Conservation (phyloP, 2,329 filamentous ascomycete species). For the Calonectria montana region DNA sequence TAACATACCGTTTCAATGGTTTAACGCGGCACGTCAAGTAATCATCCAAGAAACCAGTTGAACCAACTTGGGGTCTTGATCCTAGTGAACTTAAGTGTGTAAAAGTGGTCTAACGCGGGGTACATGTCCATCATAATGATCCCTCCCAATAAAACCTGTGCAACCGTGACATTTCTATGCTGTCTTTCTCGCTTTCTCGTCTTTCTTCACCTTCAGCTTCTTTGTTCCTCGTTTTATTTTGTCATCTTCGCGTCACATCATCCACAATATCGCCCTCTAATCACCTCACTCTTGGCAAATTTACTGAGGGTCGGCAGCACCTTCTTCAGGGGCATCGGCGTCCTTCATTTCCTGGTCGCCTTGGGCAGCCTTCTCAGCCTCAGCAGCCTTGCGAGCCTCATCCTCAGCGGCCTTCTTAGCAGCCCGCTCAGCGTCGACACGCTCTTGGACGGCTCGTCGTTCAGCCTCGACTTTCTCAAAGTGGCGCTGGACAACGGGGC, state of each 20-base stretch:
- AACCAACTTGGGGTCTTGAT: slow-evolving; percentile 42
- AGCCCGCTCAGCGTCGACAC: slow-evolving; percentile 80
- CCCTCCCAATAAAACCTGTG: slow-evolving; percentile 41
- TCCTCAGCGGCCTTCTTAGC: slow-evolving; percentile 75
- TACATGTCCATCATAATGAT: slow-evolving; percentile 47
- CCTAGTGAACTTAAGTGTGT: slow-evolving; percentile 43
- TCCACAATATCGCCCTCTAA: slow-evolving; percentile 6
- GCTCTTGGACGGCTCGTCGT: slow-evolving; percentile 81
- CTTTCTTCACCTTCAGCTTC: slow-evolving; percentile 29
- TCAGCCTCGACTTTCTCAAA: slow-evolving; percentile 94
- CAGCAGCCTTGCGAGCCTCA: slow-evolving; percentile 65
- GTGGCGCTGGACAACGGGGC: slow-evolving; percentile 92
- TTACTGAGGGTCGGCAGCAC: slow-evolving; percentile 53
- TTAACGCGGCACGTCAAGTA: not conserved
- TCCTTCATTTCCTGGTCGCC: slow-evolving; percentile 73
- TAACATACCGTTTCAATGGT: not conserved
- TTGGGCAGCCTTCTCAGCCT: slow-evolving; percentile 61
- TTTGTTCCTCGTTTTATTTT: slow-evolving; percentile 32
- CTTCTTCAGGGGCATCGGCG: slow-evolving; percentile 67
- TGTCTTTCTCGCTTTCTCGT: slow-evolving; percentile 21
- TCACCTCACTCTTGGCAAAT: slow-evolving; percentile 18
- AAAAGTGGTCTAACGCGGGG: slow-evolving; percentile 44
- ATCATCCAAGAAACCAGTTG: slow-evolving; percentile 15
- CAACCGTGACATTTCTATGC: slow-evolving; percentile 37
- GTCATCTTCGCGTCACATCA: slow-evolving; percentile 40